Conservation (phyloP, 2,329 filamentous ascomycete species). For the Epichloe coenophiala region DNA sequence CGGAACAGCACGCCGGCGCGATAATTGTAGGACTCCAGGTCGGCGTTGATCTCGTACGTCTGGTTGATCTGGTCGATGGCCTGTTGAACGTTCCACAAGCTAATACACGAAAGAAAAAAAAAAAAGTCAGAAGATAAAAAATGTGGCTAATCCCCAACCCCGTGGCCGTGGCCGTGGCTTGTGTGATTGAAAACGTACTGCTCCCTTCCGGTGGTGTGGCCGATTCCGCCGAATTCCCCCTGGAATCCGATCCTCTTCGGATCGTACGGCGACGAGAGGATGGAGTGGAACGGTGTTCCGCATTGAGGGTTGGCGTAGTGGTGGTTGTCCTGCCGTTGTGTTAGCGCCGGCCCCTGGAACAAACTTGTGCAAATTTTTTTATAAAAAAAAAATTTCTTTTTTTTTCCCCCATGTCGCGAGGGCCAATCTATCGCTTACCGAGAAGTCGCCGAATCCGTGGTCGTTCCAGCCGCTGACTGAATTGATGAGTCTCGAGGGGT, state of each 20-base stretch:
- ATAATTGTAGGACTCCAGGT: slow-evolving; percentile 51
- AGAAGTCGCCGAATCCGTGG: slow-evolving; percentile 53
- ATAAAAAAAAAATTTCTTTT: too few relatives aligned
- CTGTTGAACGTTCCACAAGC: slow-evolving; percentile 49
- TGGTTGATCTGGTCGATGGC: slow-evolving; percentile 48
- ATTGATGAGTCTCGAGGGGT: slow-evolving; percentile 51
- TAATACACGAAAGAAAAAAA: slow-evolving; percentile 12
- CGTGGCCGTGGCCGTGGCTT: too few relatives aligned
- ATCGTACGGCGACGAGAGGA: slow-evolving; percentile 40
- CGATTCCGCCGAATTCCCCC: slow-evolving; percentile 59
- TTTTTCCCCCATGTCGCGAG: not conserved
- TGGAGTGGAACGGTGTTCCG: slow-evolving; percentile 54
- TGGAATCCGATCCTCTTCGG: slow-evolving; percentile 50
- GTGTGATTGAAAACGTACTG: slow-evolving; percentile 31
- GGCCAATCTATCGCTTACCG: slow-evolving; percentile 12
- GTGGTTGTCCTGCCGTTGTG: slow-evolving; percentile 43
- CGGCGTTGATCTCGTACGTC: slow-evolving; percentile 52
- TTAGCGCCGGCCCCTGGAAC: not conserved
- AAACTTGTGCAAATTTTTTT: not conserved
- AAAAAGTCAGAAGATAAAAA: not conserved
- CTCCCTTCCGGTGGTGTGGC: slow-evolving; percentile 48
- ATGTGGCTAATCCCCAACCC: not conserved
- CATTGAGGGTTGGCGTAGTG: slow-evolving; percentile 61
- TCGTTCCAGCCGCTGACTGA: slow-evolving; percentile 54
- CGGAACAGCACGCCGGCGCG: slow-evolving; percentile 45